These are phyloP conservation scores for Saccharomyces hybrid DNA, from an alignment of 1,139 yeast species.

Conservation along the genomic window DNA sequence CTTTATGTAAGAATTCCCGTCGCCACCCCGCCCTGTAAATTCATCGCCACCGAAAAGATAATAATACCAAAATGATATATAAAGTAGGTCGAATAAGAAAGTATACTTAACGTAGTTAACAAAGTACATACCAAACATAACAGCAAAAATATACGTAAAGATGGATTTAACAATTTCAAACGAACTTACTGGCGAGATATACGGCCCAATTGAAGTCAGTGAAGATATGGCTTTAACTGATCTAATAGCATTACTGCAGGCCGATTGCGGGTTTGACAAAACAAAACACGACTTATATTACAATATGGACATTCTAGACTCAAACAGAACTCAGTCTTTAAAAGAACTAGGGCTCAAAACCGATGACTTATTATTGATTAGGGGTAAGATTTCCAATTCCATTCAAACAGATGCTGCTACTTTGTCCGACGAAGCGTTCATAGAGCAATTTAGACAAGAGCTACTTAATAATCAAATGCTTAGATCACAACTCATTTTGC, in stretches of 20 bases:
- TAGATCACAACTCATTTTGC: constrained; percentile 32
- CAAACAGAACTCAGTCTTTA: constrained; percentile 35
- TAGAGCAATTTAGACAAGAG: constrained; percentile 47
- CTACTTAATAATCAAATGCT: constrained; percentile 37
- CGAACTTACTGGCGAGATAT: constrained; percentile 24
- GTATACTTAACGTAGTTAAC: background rate
- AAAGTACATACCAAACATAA: background rate
- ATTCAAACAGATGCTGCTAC: constrained; percentile 12
- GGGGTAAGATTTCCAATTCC: constrained; percentile 20
- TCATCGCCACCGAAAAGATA: background rate
- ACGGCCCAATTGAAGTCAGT: constrained; percentile 37
- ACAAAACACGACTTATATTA: constrained; percentile 41
- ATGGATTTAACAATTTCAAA: constrained; percentile 29
- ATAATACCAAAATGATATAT: background rate
- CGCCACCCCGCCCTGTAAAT: background rate
- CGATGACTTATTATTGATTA: constrained; percentile 50
- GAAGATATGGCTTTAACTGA: constrained; percentile 59
- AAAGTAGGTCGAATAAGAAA: background rate
- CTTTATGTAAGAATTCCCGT: background rate
- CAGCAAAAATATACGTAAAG: background rate
- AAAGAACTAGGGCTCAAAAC: constrained; percentile 43
- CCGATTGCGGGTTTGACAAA: constrained; percentile 56
- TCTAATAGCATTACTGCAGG: constrained; percentile 67
- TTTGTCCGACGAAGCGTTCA: constrained; percentile 33
- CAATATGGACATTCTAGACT: constrained; percentile 40